Evolutionary conservation across 2,329 filamentous ascomycete species (phyloP).

Genomic region (Diaporthe velutina): DNA sequence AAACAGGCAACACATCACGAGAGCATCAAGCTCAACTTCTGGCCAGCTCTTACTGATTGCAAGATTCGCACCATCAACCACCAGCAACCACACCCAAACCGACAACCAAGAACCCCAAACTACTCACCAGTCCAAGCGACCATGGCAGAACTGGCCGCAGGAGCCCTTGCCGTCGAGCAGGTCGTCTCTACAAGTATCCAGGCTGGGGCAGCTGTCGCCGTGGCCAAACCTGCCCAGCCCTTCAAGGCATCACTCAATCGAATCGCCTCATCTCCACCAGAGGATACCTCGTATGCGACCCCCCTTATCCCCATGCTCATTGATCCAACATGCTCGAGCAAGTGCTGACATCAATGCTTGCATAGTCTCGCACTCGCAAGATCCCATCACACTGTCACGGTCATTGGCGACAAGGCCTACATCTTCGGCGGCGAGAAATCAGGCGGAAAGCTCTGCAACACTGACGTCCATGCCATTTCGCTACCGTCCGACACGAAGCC

Average conservation of each 20-base stretch:
- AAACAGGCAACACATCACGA: not conserved
- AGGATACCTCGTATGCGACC: slow-evolving; percentile 46
- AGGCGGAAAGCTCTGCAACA: slow-evolving; percentile 57
- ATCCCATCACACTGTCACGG: slow-evolving; percentile 63
- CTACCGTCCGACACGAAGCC: slow-evolving; percentile 58
- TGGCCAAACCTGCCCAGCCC: slow-evolving; percentile 65
- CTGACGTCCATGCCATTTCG: slow-evolving; percentile 65
- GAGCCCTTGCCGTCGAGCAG: slow-evolving; percentile 55
- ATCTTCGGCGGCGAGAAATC: slow-evolving; percentile 65
- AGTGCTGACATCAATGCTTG: not conserved
- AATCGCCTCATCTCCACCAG: slow-evolving; percentile 53
- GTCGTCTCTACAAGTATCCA: slow-evolving; percentile 55
- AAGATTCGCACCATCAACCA: not conserved
- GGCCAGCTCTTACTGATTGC: not conserved
- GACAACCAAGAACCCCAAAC: not conserved
- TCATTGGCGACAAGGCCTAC: slow-evolving; percentile 66
- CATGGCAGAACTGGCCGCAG: slow-evolving; percentile 56
- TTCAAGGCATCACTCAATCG: slow-evolving; percentile 63
- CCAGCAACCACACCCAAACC: not conserved
- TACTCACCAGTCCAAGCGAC: not conserved
- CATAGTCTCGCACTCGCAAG: slow-evolving; percentile 56
- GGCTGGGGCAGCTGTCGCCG: slow-evolving; percentile 55
- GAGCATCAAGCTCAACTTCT: not conserved
- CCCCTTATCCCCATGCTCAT: too few relatives aligned
- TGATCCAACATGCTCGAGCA: not conserved